phyloP scores from a whole-genome alignment of 441 rosid species.

The Pelargonium cotyledonis region DNA sequence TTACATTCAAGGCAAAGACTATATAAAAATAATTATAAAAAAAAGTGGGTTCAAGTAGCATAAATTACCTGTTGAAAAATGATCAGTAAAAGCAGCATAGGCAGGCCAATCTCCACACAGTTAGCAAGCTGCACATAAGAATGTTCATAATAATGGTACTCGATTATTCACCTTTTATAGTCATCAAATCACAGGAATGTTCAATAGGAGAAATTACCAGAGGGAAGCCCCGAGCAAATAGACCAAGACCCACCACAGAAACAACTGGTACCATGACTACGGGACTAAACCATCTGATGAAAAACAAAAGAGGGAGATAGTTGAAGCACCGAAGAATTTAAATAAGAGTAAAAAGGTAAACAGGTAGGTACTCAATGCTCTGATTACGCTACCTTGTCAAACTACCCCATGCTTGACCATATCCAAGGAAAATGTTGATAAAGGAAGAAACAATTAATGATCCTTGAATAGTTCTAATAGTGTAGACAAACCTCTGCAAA shows the following conservation, averaged over 20 bases:
- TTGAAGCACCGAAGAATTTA: not conserved
- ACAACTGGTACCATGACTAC: conserved; percentile 66
- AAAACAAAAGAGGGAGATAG: conserved; percentile 14
- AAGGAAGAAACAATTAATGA: conserved; percentile 76
- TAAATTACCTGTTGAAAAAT: conserved; percentile 56
- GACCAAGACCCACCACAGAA: conserved; percentile 68
- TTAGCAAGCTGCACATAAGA: conserved; percentile 61
- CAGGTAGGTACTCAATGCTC: not conserved
- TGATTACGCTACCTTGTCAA: conserved; percentile 46
- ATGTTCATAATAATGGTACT: conserved; percentile 7
- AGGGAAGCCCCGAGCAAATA: conserved; percentile 76
- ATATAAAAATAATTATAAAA: not conserved
- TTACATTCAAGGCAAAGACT: conserved; percentile 2
- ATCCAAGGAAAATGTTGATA: conserved; percentile 72
- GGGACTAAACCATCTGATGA: conserved; percentile 60
- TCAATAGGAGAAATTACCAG: conserved; percentile 41
- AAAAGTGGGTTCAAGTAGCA: not conserved
- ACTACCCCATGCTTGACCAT: conserved; percentile 59
- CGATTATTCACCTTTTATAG: not conserved
- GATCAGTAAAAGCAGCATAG: conserved; percentile 76
- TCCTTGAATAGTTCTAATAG: conserved; percentile 85
- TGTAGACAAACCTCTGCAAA: conserved; percentile 13
- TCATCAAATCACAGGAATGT: not conserved
- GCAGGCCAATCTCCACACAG: conserved; percentile 88
- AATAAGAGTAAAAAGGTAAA: not conserved